Base-by-base conservation (phyloP, 768 basidiomycete genomes). In the Tricholoma saponaceum region DNA sequence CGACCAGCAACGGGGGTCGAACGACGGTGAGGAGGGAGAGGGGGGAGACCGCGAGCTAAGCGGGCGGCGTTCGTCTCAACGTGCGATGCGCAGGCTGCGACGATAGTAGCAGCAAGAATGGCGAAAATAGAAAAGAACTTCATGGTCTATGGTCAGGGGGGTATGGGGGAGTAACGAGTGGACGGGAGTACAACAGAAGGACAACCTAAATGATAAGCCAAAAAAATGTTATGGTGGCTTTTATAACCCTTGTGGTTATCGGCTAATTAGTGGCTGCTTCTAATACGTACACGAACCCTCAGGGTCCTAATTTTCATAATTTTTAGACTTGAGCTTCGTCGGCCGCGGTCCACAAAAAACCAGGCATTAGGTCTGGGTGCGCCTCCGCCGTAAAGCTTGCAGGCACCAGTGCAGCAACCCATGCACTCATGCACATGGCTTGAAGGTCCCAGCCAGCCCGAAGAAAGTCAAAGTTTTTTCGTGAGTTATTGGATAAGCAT, bases 21-120 rank as follows among this genome's bases (percentile, higher is more conserved):
- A 25, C 76, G 72, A 32, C 74, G 74, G 0, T 62, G 62, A n/a
- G 83, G 84, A 1, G 79, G 69, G 1, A 74, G 66, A 16, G 82
- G 84, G 26, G 74, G 66, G 4, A 85, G 68, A 10, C 84, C 83
- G 18, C 80, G 81, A 55, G 81, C 63, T 49, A 86, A 58, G 35
- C 84, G 81, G 12, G 76, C 58, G 0, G 77, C 83, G 53, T 85
- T 85, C 50, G 80, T 79, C 54, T 80, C 78, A 28, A 65, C 60
- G 22, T 67, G 58, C 13, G 70, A 69, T 12, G 72, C 71, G n/a
- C 72, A 74, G 60, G 73, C 74, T 8, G 67, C 55, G 37, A 75
- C 68, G 37, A 70, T 75, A 12, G 71, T 68, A 22, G 74, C 71
- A 47, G 73, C 65, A 55, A 81, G 60, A 62, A 76, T 43, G 52